phyloP scores from a whole-genome alignment of 345 rosid species.

The Carallia pectinifolia region DNA sequence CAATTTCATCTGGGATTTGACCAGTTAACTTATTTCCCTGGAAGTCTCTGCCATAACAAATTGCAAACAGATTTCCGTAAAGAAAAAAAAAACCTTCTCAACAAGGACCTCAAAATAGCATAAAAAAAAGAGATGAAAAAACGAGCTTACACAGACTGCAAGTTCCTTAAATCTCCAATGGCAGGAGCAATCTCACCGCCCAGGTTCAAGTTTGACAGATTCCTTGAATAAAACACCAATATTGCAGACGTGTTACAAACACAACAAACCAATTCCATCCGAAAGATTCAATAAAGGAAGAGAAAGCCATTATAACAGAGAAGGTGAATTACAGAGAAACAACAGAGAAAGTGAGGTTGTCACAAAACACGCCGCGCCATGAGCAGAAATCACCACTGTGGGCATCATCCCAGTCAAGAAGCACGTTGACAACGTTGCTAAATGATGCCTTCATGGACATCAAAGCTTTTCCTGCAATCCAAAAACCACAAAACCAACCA shows the following conservation, averaged over 20 bases:
- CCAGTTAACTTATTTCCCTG: conserved; percentile 77
- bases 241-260: no score
- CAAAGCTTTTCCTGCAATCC: conserved; percentile 60
- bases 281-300: background rate
- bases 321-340: conserved; percentile 58
- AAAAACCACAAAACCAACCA: background rate
- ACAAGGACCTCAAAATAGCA: background rate
- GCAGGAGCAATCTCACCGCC: conserved; percentile 93
- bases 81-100: no score
- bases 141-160: conserved; percentile 62
- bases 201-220: conserved; percentile 66
- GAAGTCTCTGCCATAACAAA: conserved; percentile 52
- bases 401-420: conserved; percentile 80
- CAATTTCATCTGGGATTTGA: conserved; percentile 92
- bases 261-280: background rate
- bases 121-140: background rate
- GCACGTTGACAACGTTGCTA: conserved; percentile 61
- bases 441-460: conserved; percentile 72
- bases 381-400: conserved; percentile 66
- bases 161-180: conserved; percentile 64
- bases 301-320: background rate
- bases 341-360: conserved; percentile 53
- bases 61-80: background rate
- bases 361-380: conserved; percentile 88
- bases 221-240: conserved; percentile 36